Evolutionary conservation across 2,329 filamentous ascomycete species (phyloP).

Genomic region (Colletotrichum phormii): DNA sequence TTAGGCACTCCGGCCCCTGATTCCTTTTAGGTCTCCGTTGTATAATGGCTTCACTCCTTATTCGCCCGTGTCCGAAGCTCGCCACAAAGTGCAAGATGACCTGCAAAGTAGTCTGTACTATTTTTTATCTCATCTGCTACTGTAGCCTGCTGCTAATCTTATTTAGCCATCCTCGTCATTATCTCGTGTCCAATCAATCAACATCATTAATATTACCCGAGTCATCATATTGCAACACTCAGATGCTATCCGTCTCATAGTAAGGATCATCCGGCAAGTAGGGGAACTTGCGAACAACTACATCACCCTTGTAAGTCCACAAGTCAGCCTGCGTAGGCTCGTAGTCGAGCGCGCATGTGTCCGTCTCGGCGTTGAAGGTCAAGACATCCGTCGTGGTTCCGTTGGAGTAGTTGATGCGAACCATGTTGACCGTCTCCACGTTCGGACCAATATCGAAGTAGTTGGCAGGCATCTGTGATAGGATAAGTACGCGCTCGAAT

Average conservation of each 20-base stretch:
- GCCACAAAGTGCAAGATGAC: neutral
- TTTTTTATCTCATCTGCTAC: no score
- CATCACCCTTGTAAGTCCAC: conserved; percentile 41
- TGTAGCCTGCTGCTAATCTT: neutral
- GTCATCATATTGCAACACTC: neutral
- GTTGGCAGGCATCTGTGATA: conserved; percentile 49
- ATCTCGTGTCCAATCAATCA: neutral
- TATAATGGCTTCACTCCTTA: neutral
- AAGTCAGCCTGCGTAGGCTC: conserved; percentile 43
- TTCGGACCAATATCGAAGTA: conserved; percentile 49
- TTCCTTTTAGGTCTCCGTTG: neutral
- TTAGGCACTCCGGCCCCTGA: neutral
- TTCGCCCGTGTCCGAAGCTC: neutral
- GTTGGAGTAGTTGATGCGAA: conserved; percentile 50
- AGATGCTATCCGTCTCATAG: conserved; percentile 27
- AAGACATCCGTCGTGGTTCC: conserved; percentile 46
- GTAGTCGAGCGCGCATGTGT: conserved; percentile 45
- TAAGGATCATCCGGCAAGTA: conserved; percentile 23
- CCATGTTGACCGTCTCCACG: conserved; percentile 45
- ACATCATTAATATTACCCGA: neutral
- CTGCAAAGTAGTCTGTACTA: no score
- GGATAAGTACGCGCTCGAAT: neutral
- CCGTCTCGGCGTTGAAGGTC: conserved; percentile 47
- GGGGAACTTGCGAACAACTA: conserved; percentile 32
- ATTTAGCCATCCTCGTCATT: neutral